Conservation (phyloP, 345 rosid genomes). For the Boechera retrofracta region DNA sequence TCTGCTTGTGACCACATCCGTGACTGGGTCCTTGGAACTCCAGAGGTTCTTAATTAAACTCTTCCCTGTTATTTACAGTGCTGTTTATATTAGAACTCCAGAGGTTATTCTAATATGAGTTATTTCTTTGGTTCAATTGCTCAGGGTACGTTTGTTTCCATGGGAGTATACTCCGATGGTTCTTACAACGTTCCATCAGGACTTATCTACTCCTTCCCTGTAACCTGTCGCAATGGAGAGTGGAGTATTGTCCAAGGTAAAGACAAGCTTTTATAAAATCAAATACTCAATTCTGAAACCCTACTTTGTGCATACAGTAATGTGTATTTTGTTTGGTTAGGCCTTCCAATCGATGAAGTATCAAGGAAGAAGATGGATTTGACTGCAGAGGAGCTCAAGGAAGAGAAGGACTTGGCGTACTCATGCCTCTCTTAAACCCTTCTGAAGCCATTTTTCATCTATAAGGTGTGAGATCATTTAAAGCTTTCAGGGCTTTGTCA, state of each 20-base stretch:
- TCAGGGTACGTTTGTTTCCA: constrained; percentile 97
- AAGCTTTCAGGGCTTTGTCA: constrained; percentile 36
- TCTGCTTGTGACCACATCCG: constrained; percentile 98
- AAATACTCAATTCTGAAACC: background rate
- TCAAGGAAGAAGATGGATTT: constrained; percentile 96
- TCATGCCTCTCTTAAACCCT: constrained; percentile 76
- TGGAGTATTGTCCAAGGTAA: constrained; percentile 96
- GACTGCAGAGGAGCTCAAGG: constrained; percentile 84
- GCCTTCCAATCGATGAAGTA: constrained; percentile 78
- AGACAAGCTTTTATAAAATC: background rate
- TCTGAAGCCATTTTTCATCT: background rate
- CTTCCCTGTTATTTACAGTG: background rate
- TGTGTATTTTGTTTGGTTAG: constrained; percentile 46
- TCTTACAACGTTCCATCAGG: constrained; percentile 96
- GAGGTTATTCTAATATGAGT: constrained; percentile 17
- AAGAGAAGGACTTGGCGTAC: constrained; percentile 97
- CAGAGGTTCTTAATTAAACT: constrained; percentile 61
- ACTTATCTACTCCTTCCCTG: constrained; percentile 95
- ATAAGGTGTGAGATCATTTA: constrained; percentile 25
- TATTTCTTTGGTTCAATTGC: constrained; percentile 4
- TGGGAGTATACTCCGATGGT: constrained; percentile 99
- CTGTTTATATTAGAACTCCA: background rate
- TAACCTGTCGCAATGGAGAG: constrained; percentile 83
- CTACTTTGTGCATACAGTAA: background rate
- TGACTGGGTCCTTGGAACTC: constrained; percentile 99